phyloP scores from a whole-genome alignment of 1,139 yeast species.

The Blastobotrys buckinghamii region DNA sequence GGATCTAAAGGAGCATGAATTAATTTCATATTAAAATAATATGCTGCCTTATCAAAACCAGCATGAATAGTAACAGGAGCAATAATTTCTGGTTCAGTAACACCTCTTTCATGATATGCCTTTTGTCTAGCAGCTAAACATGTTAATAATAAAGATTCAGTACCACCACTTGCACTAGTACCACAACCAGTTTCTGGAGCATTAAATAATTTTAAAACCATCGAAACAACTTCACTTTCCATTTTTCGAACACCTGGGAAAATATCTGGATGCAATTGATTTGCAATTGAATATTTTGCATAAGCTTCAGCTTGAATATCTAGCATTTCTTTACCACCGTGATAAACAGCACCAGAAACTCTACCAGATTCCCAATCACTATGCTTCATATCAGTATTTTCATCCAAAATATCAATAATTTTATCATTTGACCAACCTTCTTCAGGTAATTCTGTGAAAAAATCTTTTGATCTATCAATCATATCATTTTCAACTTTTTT shows the following conservation, averaged over 20 bases:
- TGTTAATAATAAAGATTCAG: slow-evolving; percentile 81
- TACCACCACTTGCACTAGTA: slow-evolving; percentile 94
- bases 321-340: slow-evolving; percentile 76
- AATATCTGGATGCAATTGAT: slow-evolving; percentile 94
- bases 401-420: slow-evolving; percentile 43
- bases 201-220: slow-evolving; percentile 76
- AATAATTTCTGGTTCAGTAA: slow-evolving; percentile 74
- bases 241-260: slow-evolving; percentile 95
- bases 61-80: slow-evolving; percentile 93
- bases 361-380: slow-evolving; percentile 79
- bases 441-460: slow-evolving; percentile 50
- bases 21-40: slow-evolving; percentile 80
- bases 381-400: slow-evolving; percentile 43
- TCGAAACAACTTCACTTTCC: slow-evolving; percentile 92
- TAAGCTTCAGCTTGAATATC: slow-evolving; percentile 72
- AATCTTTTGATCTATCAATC: slow-evolving; percentile 45
- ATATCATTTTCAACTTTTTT: slow-evolving; percentile 48
- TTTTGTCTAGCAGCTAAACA: slow-evolving; percentile 75
- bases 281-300: slow-evolving; percentile 73
- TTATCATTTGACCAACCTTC: slow-evolving; percentile 46
- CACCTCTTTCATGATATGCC: slow-evolving; percentile 57
- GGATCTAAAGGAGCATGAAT: slow-evolving; percentile 78
- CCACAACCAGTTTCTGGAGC: slow-evolving; percentile 75
- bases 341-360: slow-evolving; percentile 94
- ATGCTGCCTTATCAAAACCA: slow-evolving; percentile 90